Evolutionary conservation across 495 filamentous ascomycete species (phyloP), one percentile per base, ranked within the genome.

Genomic region (Aspergillus bertholletiae): DNA sequence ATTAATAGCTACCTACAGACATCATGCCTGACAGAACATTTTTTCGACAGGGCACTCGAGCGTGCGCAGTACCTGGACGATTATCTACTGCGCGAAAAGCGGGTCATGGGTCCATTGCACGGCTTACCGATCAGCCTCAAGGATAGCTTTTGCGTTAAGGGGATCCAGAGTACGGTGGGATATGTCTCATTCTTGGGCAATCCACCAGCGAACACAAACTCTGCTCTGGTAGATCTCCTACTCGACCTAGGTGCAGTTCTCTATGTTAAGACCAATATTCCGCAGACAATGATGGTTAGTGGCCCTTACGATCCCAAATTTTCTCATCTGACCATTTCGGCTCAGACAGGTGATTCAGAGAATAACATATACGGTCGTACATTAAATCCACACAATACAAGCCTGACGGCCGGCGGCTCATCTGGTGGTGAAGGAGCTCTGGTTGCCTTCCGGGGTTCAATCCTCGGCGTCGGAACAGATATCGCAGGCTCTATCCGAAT

Each of bases 341-440:
- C 5, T 7, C n/a, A 63, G 60, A 86, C 85, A 66, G 80, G 48
- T 8, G 66, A 71, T 34, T 64, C 67, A 0, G 56, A 64, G 7
- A 74, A 71, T 56, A 65, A 70, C 50, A 63, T 72, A 17, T 67
- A 61, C 48, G 76, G 78, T 39, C 72, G 62, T 7, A 82, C 82
- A 0, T 61, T 79, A 1, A 87, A 85, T 62, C 82, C 85, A 0
- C 72, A 71, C 59, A 82, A 84, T 57, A 72, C 64, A 0, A 67
- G 61, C 0, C 61, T 85, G 8, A 83, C 77, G 0, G 49, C 75
- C 11, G 85, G 85, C 5, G 86, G 85, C 0, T 80, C 74, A 23
- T 80, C 78, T 5, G 84, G 85, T 11, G 86, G 87, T 27, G 86
- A 90, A 64, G 84, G 77, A 1, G 83, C 85, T 0, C 67, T 89